Percentiles rank a stretch among this genome's conserved stretches.
Evolutionary conservation across 768 basidiomycete species (phyloP).

Genomic region (Leccinum broughii): DNA sequence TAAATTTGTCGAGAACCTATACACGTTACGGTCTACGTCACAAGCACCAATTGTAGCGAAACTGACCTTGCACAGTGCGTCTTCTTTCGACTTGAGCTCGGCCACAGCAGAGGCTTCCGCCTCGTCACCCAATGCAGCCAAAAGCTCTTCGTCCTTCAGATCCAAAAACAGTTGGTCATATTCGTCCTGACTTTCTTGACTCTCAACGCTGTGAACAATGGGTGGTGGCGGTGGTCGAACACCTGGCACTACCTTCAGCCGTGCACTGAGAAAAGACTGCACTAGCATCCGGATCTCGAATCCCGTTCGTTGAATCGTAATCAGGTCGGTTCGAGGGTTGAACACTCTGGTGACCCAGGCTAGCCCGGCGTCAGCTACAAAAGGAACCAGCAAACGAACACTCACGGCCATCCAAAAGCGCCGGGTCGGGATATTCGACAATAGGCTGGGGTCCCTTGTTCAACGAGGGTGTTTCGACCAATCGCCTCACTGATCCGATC

Average conservation of each 20-base stretch:
- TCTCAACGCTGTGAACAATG: conserved; percentile 34
- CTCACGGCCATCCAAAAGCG: conserved; percentile 56
- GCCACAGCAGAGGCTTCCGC: conserved; percentile 22
- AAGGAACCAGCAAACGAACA: conserved; percentile 9
- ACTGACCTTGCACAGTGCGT: conserved; percentile 50
- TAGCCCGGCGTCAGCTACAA: conserved; percentile 28
- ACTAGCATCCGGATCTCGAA: conserved; percentile 58
- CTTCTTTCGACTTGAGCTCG: conserved; percentile 46
- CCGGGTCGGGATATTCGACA: conserved; percentile 60
- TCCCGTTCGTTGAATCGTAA: conserved; percentile 42
- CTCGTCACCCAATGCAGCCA: conserved; percentile 51
- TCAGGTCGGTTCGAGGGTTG: conserved; percentile 44
- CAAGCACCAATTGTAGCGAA: neutral
- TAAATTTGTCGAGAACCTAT: conserved; percentile 49
- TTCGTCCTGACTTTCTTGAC: conserved; percentile 78
- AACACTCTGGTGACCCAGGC: conserved; percentile 61
- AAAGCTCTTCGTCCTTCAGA: conserved; percentile 58
- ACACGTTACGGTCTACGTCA: neutral
- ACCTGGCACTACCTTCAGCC: conserved; percentile 47
- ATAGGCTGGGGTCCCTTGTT: conserved; percentile 34
- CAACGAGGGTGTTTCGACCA: conserved; percentile 44
- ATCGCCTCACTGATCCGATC: conserved; percentile 55
- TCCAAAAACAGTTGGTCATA: conserved; percentile 62
- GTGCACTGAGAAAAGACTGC: conserved; percentile 59
- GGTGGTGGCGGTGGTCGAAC: conserved; percentile 36